Base-by-base conservation (phyloP, 164 flowering plant species). In the Macadamia tetraphylla region DNA sequence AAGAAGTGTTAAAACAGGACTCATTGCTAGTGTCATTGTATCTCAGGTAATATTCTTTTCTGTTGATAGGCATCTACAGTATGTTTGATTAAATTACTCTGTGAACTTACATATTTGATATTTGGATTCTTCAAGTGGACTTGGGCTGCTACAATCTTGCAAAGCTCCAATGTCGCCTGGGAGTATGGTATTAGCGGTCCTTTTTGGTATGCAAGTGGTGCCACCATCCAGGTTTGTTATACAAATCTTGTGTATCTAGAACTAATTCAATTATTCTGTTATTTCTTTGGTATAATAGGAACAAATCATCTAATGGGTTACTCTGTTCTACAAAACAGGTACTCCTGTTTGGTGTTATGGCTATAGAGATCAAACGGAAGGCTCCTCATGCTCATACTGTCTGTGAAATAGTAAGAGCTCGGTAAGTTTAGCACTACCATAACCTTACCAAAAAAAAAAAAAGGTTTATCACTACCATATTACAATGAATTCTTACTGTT, bases 131-230 rank as follows among this genome's bases (percentile, higher is more conserved):
- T 35, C 1, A 52, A 91, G 98, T 94, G 98, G 97, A 94, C 98
- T 58, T 91, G 98, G 95, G 97, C 98, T 61, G 98, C 98, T 10
- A 94, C 98, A 23, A 94, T 94, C 70, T 74, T 94, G 78, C 98
- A 94, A 81, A 94, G 98, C 66, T 94, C 98, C 6, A 94, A 94
- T 77, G 97, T 94, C 14, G 96, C 98, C 12, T 94, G 98, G 98
- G 76, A 91, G 76, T 94, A 94, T 77, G 98, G 98, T 60, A 67
- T 94, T 42, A 94, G 98, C 55, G 97, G 98, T 7, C 98, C 97
- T 18, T 94, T 94, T 70, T 94, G 98, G 98, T 94, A 94, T 72
- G 98, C 98, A 0, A 94, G 96, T 73, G 98, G 98, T 3, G 97
- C 98, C 30, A 87, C 98, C 43, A 86, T 94, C 55, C 96, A 91